Evolutionary conservation across 805 yeast genomes (phyloP).

Genomic region (Ascoidea asiatica): DNA sequence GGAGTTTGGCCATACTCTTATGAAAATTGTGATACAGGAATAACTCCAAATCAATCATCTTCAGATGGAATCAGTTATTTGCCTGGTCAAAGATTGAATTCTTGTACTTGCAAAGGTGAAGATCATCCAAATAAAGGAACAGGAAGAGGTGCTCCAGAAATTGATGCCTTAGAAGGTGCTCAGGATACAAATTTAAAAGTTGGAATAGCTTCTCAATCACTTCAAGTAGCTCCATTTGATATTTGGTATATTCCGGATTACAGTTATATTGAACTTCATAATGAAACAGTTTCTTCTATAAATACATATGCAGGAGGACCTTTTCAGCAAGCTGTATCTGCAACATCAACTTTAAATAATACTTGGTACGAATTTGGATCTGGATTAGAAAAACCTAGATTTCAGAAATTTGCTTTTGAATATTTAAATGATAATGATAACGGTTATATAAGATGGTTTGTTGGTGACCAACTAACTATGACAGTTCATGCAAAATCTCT

Average conservation of each 20-base stretch:
- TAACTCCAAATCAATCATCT: constrained; percentile 34
- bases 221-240: constrained; percentile 38
- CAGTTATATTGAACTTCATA: constrained; percentile 28
- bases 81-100: constrained; percentile 30
- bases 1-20: constrained; percentile 40
- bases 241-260: constrained; percentile 40
- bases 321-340: constrained; percentile 35
- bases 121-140: constrained; percentile 33
- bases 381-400: constrained; percentile 13
- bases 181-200: constrained; percentile 17
- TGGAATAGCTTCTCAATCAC: constrained; percentile 36
- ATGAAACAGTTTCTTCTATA: constrained; percentile 26
- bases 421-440: constrained; percentile 22
- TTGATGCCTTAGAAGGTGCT: constrained; percentile 35
- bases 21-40: constrained; percentile 35
- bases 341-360: constrained; percentile 28
- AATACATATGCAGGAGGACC: constrained; percentile 37
- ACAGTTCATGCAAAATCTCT: constrained; percentile 28
- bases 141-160: constrained; percentile 39
- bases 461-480: constrained; percentile 32
- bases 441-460: constrained; percentile 31
- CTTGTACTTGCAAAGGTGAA: constrained; percentile 30
- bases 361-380: constrained; percentile 31
- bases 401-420: constrained; percentile 31
- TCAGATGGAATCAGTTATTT: constrained; percentile 32